phyloP scores from a whole-genome alignment of 148 eudicot genomes.

The Diospyros lotus region DNA sequence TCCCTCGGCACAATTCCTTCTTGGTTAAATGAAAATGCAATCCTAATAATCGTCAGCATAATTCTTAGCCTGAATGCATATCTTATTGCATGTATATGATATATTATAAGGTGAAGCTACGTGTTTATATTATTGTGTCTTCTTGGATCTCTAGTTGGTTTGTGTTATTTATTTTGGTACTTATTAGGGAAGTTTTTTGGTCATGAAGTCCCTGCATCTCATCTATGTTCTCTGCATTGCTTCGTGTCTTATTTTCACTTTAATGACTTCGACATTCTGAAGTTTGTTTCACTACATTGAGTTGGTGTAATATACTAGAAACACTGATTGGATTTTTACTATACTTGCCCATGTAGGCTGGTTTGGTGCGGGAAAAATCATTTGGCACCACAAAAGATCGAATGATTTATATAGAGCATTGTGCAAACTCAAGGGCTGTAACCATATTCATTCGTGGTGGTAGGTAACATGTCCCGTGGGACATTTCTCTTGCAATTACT shows the following conservation, averaged over 20 bases:
- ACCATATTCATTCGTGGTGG: constrained; percentile 97
- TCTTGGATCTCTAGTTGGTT: not conserved
- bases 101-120: not conserved
- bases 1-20: no score
- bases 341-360: constrained; percentile 60
- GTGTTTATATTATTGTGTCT: not conserved
- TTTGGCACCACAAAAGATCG: constrained; percentile 96
- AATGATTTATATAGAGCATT: constrained; percentile 92
- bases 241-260: not conserved
- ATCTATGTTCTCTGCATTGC: not conserved
- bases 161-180: no score
- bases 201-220: not conserved
- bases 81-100: not conserved
- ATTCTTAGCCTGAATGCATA: not conserved
- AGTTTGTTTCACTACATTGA: not conserved
- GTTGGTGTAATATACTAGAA: not conserved
- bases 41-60: no score
- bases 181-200: no score
- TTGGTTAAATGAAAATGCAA: no score
- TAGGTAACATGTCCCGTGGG: constrained; percentile 23
- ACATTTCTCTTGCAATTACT: not conserved
- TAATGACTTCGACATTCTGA: not conserved
- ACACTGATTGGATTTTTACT: not conserved
- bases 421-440: constrained; percentile 96
- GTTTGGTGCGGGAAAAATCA: constrained; percentile 90